Evolutionary conservation across 1,284 basidiomycete species (phyloP).

Genomic region (Trichosporon asahii): DNA sequence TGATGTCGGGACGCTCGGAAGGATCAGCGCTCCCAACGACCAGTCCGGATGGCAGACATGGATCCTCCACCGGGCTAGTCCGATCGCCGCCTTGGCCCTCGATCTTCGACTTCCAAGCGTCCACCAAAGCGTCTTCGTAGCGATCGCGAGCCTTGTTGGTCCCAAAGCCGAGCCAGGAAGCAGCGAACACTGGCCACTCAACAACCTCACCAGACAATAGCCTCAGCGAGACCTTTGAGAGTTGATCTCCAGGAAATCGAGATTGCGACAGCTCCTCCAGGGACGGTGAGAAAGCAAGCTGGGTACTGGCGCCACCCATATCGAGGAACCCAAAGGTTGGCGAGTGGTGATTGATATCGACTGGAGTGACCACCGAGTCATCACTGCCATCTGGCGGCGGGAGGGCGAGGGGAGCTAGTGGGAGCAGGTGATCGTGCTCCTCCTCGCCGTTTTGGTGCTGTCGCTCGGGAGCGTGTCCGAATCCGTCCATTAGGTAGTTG

Average conservation of each 20-base stretch:
- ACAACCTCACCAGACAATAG: slow-evolving; percentile 82
- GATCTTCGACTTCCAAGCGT: slow-evolving; percentile 31
- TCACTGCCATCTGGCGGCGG: slow-evolving; percentile 28
- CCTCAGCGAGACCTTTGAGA: slow-evolving; percentile 77
- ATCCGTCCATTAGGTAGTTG: slow-evolving; percentile 99
- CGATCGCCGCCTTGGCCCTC: neutral
- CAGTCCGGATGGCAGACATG: slow-evolving; percentile 82
- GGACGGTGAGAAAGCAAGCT: slow-evolving; percentile 84
- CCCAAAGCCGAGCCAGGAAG: slow-evolving; percentile 97
- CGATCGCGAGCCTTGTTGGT: slow-evolving; percentile 93
- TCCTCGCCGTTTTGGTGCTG: slow-evolving; percentile 6
- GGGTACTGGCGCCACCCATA: slow-evolving; percentile 98
- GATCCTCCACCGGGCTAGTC: slow-evolving; percentile 57
- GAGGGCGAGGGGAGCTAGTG: slow-evolving; percentile 40
- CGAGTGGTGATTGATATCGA: slow-evolving; percentile 50
- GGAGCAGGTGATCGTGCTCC: slow-evolving; percentile 43
- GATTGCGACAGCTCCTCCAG: slow-evolving; percentile 57
- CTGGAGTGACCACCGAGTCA: slow-evolving; percentile 40
- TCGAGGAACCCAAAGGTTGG: slow-evolving; percentile 97
- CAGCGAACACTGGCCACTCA: slow-evolving; percentile 90
- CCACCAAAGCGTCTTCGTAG: slow-evolving; percentile 69
- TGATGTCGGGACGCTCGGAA: slow-evolving; percentile 61
- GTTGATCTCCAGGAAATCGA: slow-evolving; percentile 55
- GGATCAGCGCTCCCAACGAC: slow-evolving; percentile 54
- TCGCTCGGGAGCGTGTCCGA: slow-evolving; percentile 57